phyloP scores from a whole-genome alignment of 176 grass and related monocot species.

The Aechmea fasciata region DNA sequence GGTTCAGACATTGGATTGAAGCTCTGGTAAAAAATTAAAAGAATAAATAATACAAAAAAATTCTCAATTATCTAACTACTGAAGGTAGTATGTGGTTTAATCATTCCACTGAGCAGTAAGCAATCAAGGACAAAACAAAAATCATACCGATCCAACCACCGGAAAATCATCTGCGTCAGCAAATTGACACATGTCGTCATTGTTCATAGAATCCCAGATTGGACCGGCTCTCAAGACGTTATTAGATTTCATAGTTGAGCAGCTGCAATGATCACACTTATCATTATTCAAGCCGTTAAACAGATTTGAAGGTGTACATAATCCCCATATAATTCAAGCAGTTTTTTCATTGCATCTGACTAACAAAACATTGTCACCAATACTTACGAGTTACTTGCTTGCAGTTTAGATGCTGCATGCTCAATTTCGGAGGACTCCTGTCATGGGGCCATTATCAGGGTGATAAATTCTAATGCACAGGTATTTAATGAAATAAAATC shows the following conservation, averaged over 20 bases:
- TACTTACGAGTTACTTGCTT: constrained; percentile 43
- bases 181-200: constrained; percentile 71
- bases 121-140: constrained; percentile 10
- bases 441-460: constrained; percentile 16
- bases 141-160: constrained; percentile 67
- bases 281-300: constrained; percentile 30
- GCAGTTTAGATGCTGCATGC: constrained; percentile 24
- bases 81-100: neutral
- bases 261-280: constrained; percentile 24
- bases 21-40: constrained; percentile 39
- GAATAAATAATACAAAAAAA: neutral
- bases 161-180: constrained; percentile 49
- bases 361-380: neutral
- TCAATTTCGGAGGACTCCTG: constrained; percentile 42
- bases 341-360: neutral
- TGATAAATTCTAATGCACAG: constrained; percentile 13
- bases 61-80: neutral
- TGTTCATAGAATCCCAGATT: constrained; percentile 51
- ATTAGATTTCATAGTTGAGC: constrained; percentile 34
- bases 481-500: constrained; percentile 21
- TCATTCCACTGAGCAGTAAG: neutral
- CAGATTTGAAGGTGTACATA: constrained; percentile 24
- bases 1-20: constrained; percentile 88
- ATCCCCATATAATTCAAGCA: neutral
- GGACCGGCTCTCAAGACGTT: constrained; percentile 40